Conservation (phyloP, 257 asterid species). For the Salvia rosmarinus region DNA sequence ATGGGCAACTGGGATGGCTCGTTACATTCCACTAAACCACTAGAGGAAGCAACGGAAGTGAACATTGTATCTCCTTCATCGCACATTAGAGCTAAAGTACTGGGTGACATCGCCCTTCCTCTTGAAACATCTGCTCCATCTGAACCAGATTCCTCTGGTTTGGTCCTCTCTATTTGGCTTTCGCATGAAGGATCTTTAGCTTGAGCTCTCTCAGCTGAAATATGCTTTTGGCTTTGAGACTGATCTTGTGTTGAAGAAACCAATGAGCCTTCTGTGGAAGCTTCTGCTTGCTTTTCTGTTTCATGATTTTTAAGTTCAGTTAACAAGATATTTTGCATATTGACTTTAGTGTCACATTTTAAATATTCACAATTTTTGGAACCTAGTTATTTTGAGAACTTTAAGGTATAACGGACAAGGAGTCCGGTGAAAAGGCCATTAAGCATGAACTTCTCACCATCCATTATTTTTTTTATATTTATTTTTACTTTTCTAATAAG, state of each 20-base stretch:
- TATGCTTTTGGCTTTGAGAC: conserved; percentile 51
- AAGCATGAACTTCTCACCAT: background rate
- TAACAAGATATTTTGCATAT: background rate
- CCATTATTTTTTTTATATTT: too few species aligned
- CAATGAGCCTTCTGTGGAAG: conserved; percentile 47
- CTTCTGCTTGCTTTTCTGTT: conserved; percentile 52
- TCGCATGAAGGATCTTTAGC: conserved; percentile 42
- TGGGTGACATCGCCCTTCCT: conserved; percentile 89
- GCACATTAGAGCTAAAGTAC: conserved; percentile 95
- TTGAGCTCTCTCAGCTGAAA: conserved; percentile 44
- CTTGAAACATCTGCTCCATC: conserved; percentile 67
- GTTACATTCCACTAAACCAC: conserved; percentile 49
- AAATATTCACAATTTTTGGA: background rate
- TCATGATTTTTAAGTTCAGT: conserved; percentile 37
- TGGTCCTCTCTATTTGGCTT: conserved; percentile 46
- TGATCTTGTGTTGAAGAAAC: conserved; percentile 55
- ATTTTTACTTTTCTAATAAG: too few species aligned
- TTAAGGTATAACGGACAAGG: background rate
- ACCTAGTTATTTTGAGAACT: background rate
- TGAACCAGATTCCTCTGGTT: conserved; percentile 54
- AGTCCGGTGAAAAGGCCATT: background rate
- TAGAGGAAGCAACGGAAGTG: conserved; percentile 53
- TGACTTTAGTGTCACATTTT: background rate
- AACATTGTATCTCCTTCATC: conserved; percentile 86
- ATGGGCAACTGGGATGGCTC: conserved; percentile 52